Evolutionary conservation across 441 rosid genomes (phyloP), one percentile per base, ranked within the genome.

Genomic region (Lagerstroemia fauriei): DNA sequence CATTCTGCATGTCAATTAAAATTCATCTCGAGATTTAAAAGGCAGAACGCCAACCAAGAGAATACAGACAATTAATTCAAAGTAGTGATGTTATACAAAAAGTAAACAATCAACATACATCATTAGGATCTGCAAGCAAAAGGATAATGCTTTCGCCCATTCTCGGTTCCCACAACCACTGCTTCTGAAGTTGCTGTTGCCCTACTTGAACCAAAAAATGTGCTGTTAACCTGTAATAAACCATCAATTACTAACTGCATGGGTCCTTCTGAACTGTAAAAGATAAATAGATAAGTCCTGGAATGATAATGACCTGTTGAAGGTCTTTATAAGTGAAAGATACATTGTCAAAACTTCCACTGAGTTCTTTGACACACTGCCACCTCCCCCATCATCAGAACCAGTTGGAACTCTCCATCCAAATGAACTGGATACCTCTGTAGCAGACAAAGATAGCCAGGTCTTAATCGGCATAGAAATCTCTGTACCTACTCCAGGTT

Each of bases 351-450:
- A 91, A 86, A 93, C 95, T 87, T 89, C 87, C 85, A 97, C 87
- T 3, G 99, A 91, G 86, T 97, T 97, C 87, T 92, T 95, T 75
- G 97, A 93, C 88, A 87, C 91, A 86, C 91, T 91, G 78, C 92
- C 93, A 83, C 86, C 91, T 31, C 92, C 98, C 68, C 99, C 98
- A 74, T 97, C 99, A 90, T 97, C 96, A 90, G 90, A 92, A 61
- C 99, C 99, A 61, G 95, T 91, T 78, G 99, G 98, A 83, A 91
- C 85, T 87, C 92, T 95, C 99, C 99, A 97, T 80, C 91, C 99
- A 90, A 97, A 93, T 29, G 99, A 85, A 84, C 87, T 66, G 79
- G 94, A 92, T 86, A 97, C 87, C 88, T 95, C 98, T 57, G 89
- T 75, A 66, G 93, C 92, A 80, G 88, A 90, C 69, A 93, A 89